Base-by-base conservation (phyloP, 495 filamentous ascomycete genomes). In the Aspergillus campestris region DNA sequence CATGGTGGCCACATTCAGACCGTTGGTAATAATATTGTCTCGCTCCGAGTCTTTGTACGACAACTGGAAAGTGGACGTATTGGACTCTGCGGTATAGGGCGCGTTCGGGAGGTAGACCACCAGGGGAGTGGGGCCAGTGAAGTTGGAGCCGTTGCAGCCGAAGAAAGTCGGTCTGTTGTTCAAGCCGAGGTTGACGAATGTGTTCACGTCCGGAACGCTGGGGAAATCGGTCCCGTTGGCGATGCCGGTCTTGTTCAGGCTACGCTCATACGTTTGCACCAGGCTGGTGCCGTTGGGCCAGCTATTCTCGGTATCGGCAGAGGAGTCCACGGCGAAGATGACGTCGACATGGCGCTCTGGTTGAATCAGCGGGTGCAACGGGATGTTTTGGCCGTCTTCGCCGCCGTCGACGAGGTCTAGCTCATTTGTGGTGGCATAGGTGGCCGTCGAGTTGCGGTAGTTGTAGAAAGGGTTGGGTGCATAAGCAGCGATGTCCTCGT, bases 81-180 rank as follows among this genome's bases (percentile, higher is more conserved):
- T 95, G 54, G 76, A 82, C 29, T 70, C 51, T 47, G 72, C 74
- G 31, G 73, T 78, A 62, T 90, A 96, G 0, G 89, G 89, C 5
- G 77, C 66, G 58, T 92, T 94, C 42, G 89, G 83, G 12, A 95
- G 55, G 64, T 95, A 95, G 50, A 95, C 84, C 49, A 96, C 64
- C 31, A 95, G 52, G 0, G 90, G 90, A 3, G 58, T 56, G 15
- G 56, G 49, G 11, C 53, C 50, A 1, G 52, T 51, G 18, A 47
- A 43, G 62, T 94, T 92, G 48, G 66, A 63, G 14, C 67, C 69
- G 62, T 89, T 67, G 69, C 90, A 96, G 49, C 90, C 90, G 66
- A 96, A 96, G 70, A 96, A 95, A 7, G 87, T 86, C 5, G 90
- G 90, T 12, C 75, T 77, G 50, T 66, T 74, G 76, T 94, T 96